These are phyloP conservation scores for Fagopyrum esculentum DNA, from an alignment of 148 eudicot genomes.

Conservation along the genomic window DNA sequence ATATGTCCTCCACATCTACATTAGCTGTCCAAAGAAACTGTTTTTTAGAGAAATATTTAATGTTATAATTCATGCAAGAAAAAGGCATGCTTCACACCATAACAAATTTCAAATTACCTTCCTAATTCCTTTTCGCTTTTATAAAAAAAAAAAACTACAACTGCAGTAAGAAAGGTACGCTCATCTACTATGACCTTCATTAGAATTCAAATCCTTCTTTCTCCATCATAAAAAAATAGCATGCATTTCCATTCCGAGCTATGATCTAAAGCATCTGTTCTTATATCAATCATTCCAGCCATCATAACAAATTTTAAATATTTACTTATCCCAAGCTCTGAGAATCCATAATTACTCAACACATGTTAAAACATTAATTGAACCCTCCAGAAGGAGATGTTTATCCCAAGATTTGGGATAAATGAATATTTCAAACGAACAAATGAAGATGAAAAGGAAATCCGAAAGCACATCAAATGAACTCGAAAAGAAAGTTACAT, in stretches of 20 bases:
- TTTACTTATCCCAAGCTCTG: neutral
- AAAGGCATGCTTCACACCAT: neutral
- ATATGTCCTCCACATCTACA: conserved; percentile 3
- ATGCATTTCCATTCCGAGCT: neutral
- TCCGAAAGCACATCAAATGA: too few relatives aligned
- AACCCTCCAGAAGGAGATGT: neutral
- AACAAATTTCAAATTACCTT: too few relatives aligned
- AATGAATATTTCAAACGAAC: too few relatives aligned
- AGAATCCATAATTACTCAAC: neutral
- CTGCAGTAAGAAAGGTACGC: neutral
- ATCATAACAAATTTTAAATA: neutral
- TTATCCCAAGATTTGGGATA: neutral
- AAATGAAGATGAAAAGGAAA: too few relatives aligned
- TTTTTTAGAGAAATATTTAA: neutral
- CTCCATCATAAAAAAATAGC: neutral
- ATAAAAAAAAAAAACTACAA: too few relatives aligned
- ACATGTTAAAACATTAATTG: neutral
- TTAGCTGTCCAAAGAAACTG: neutral
- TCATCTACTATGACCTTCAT: neutral
- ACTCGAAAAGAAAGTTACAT: too few relatives aligned
- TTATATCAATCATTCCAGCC: neutral
- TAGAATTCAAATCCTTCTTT: neutral
- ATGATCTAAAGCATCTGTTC: conserved; percentile 2
- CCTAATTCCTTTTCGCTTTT: too few relatives aligned
- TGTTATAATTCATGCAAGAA: neutral